Conservation (phyloP, 805 yeast species). For the Isabelozyma pseudorhagii region DNA sequence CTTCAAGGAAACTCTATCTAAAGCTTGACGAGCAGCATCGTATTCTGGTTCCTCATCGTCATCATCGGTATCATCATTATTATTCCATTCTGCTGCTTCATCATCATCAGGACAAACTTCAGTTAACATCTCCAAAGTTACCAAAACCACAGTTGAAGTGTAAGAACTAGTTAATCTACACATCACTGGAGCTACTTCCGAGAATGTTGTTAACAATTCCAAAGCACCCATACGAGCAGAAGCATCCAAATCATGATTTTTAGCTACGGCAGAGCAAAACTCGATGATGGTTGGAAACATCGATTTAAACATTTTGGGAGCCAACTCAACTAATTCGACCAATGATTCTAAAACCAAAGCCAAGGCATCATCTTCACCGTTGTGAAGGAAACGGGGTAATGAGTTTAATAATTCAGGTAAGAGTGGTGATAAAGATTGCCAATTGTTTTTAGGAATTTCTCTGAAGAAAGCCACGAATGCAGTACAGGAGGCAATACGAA, state of each 20-base stretch:
- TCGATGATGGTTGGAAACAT: constrained; percentile 88
- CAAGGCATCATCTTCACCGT: constrained; percentile 76
- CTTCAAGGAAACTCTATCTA: constrained; percentile 84
- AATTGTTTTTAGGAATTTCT: constrained; percentile 69
- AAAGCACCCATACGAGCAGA: constrained; percentile 80
- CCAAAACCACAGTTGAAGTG: constrained; percentile 66
- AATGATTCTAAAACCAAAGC: constrained; percentile 85
- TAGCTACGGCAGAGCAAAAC: constrained; percentile 80
- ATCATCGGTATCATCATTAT: constrained; percentile 70
- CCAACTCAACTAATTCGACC: constrained; percentile 86
- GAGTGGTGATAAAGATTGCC: constrained; percentile 75
- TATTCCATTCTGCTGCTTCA: constrained; percentile 85
- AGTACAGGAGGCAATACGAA: constrained; percentile 84
- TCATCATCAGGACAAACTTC: constrained; percentile 89
- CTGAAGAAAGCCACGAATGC: constrained; percentile 91
- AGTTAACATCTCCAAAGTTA: constrained; percentile 80
- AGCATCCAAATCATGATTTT: constrained; percentile 76
- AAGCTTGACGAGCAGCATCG: constrained; percentile 90
- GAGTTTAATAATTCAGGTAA: constrained; percentile 84
- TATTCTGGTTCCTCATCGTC: constrained; percentile 81
- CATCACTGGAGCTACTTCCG: constrained; percentile 94
- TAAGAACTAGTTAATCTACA: constrained; percentile 77
- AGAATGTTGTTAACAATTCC: constrained; percentile 84
- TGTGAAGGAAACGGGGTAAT: constrained; percentile 76
- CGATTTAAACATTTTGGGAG: constrained; percentile 90